phyloP scores from a whole-genome alignment of 371 early-diverging fungal species.

The Mucor mucedo region DNA sequence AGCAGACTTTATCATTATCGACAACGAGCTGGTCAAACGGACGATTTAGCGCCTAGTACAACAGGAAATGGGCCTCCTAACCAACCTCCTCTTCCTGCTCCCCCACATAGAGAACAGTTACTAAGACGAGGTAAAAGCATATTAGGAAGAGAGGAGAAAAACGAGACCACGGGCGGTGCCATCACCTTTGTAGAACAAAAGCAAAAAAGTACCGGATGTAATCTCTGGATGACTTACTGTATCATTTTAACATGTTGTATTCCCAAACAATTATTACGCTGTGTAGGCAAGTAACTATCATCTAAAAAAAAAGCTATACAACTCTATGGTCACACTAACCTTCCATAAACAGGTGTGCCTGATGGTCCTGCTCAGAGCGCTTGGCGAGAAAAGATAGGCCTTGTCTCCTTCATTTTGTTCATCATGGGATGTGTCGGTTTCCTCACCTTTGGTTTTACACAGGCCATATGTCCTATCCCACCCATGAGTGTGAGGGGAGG shows the following conservation, averaged over 20 bases:
- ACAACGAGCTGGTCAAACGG: slow-evolving; percentile 39
- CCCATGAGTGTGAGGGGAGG: slow-evolving; percentile 36
- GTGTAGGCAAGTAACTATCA: slow-evolving; percentile 20
- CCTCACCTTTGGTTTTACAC: slow-evolving; percentile 65
- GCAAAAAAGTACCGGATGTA: slow-evolving; percentile 4
- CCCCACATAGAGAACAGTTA: slow-evolving; percentile 19
- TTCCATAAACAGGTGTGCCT: slow-evolving; percentile 40
- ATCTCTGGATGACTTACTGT: slow-evolving; percentile 58
- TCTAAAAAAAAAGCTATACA: background rate
- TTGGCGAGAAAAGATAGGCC: slow-evolving; percentile 87
- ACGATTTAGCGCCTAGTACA: slow-evolving; percentile 33
- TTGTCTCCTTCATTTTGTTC: slow-evolving; percentile 67
- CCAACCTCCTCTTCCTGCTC: background rate
- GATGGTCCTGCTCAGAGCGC: slow-evolving; percentile 66
- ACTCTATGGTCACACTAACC: background rate
- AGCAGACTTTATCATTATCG: slow-evolving; percentile 62
- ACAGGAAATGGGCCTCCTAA: slow-evolving; percentile 42
- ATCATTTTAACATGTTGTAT: slow-evolving; percentile 60
- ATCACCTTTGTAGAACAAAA: slow-evolving; percentile 7
- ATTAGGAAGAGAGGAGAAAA: slow-evolving; percentile 45
- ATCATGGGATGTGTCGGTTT: slow-evolving; percentile 62
- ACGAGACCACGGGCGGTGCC: slow-evolving; percentile 5
- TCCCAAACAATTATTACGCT: slow-evolving; percentile 36
- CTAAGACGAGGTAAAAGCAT: slow-evolving; percentile 51
- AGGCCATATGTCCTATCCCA: slow-evolving; percentile 55